Conservation (phyloP, 305 asterid species). For the Galium porrigens region DNA sequence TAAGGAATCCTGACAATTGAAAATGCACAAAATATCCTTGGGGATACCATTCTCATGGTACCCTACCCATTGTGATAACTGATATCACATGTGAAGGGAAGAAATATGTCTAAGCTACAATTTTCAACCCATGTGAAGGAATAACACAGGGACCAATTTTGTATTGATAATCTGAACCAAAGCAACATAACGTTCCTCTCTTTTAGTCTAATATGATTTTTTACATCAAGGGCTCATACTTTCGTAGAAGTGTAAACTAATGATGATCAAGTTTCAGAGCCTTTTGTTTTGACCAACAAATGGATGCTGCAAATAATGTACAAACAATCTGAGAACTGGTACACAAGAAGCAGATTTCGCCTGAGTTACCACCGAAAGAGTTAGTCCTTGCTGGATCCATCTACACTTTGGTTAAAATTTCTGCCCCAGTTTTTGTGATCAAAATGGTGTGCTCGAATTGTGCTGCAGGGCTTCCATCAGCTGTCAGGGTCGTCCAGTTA, state of each 20-base stretch:
- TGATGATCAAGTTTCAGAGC: not conserved
- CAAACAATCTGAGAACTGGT: not conserved
- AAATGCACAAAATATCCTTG: no score
- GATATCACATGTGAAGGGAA: not conserved
- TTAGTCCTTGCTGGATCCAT: not conserved
- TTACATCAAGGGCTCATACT: not conserved
- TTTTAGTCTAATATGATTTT: not conserved
- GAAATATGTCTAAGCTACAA: not conserved
- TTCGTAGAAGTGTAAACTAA: not conserved
- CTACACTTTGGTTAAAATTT: constrained; percentile 48
- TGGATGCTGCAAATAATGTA: not conserved
- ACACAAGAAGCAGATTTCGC: not conserved
- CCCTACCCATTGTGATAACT: no score
- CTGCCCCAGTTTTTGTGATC: constrained; percentile 79
- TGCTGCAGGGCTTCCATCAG: constrained; percentile 92
- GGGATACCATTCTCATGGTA: no score
- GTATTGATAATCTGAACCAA: not conserved
- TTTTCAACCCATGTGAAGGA: not conserved
- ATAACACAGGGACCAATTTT: not conserved
- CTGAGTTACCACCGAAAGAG: not conserved
- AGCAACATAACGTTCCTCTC: not conserved
- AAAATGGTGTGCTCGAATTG: constrained; percentile 93
- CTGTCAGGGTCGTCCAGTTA: constrained; percentile 92
- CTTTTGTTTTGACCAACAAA: not conserved
- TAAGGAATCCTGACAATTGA: no score